Percentiles rank a stretch among this genome's conserved stretches.
Evolutionary conservation across 2,329 filamentous ascomycete genomes (phyloP).

Genomic region (Penicillium sp.): DNA sequence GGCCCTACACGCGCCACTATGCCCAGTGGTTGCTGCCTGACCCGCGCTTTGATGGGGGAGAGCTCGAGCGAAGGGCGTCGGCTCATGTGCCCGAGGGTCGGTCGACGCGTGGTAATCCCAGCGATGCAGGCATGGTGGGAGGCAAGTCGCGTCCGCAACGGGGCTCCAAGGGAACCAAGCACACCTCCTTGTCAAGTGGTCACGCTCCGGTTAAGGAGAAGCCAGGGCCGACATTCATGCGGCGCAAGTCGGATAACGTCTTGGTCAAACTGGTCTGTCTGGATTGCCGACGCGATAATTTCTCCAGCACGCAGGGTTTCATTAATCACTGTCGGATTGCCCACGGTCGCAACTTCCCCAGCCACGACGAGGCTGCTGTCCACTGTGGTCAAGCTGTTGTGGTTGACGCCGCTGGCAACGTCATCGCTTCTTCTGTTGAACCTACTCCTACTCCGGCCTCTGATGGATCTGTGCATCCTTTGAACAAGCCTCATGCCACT

Average conservation of each 20-base stretch:
- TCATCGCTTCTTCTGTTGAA: slow-evolving; percentile 42
- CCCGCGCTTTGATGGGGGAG: slow-evolving; percentile 71
- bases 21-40: slow-evolving; percentile 92
- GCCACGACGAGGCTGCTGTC: slow-evolving; percentile 87
- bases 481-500: slow-evolving; percentile 52
- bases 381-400: slow-evolving; percentile 82
- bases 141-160: slow-evolving; percentile 58
- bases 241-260: slow-evolving; percentile 74
- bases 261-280: slow-evolving; percentile 87
- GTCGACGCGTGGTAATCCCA: slow-evolving; percentile 71
- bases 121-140: slow-evolving; percentile 50
- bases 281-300: slow-evolving; percentile 84
- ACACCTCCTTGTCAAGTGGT: slow-evolving; percentile 66
- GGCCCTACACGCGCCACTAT: slow-evolving; percentile 91
- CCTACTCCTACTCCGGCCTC: slow-evolving; percentile 28
- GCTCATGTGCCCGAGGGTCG: slow-evolving; percentile 62
- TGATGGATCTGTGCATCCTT: slow-evolving; percentile 58
- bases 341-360: slow-evolving; percentile 89
- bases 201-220: slow-evolving; percentile 75
- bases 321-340: slow-evolving; percentile 98
- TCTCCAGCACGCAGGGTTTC: slow-evolving; percentile 96
- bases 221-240: slow-evolving; percentile 76
- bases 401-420: slow-evolving; percentile 55
- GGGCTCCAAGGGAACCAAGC: slow-evolving; percentile 59
- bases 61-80: slow-evolving; percentile 22